Evolutionary conservation across 352 stramenopile genomes (phyloP).

Genomic region (Pythium phragmiticola): DNA sequence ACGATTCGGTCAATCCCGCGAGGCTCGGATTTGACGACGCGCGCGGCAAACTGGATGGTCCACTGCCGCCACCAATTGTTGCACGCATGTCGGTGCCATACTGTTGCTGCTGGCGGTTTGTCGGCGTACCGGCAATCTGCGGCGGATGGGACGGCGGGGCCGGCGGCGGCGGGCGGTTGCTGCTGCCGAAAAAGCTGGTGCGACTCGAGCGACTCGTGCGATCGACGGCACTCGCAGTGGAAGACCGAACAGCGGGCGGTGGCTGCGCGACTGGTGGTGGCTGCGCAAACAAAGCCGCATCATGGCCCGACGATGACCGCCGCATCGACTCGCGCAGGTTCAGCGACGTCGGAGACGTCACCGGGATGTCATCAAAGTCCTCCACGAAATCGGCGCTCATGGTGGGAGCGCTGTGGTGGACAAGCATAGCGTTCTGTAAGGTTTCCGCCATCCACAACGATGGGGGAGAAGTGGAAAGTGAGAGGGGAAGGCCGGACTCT

Average conservation of each 20-base stretch:
- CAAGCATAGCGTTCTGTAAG: neutral
- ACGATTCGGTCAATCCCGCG: slow-evolving; percentile 40
- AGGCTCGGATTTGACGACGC: slow-evolving; percentile 69
- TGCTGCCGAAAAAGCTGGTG: slow-evolving; percentile 47
- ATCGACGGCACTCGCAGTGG: slow-evolving; percentile 10
- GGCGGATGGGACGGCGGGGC: slow-evolving; percentile 54
- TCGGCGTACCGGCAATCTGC: slow-evolving; percentile 21
- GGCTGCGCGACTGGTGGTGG: slow-evolving; percentile 21
- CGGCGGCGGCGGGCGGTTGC: slow-evolving; percentile 52
- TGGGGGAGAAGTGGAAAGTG: neutral
- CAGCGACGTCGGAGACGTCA: slow-evolving; percentile 82
- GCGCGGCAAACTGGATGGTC: slow-evolving; percentile 38
- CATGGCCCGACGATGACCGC: slow-evolving; percentile 64
- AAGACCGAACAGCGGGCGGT: slow-evolving; percentile 20
- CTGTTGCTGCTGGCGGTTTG: slow-evolving; percentile 1
- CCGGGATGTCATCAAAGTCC: slow-evolving; percentile 67
- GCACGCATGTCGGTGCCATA: slow-evolving; percentile 12
- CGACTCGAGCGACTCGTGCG: slow-evolving; percentile 21
- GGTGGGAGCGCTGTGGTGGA: neutral
- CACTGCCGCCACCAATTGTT: slow-evolving; percentile 15
- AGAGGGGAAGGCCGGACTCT: neutral
- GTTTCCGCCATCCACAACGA: neutral
- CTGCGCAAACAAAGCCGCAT: slow-evolving; percentile 34
- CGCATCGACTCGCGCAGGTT: slow-evolving; percentile 75
- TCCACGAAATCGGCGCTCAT: slow-evolving; percentile 34